Conservation (phyloP, 345 rosid genomes). For the Anacardium occidentale region DNA sequence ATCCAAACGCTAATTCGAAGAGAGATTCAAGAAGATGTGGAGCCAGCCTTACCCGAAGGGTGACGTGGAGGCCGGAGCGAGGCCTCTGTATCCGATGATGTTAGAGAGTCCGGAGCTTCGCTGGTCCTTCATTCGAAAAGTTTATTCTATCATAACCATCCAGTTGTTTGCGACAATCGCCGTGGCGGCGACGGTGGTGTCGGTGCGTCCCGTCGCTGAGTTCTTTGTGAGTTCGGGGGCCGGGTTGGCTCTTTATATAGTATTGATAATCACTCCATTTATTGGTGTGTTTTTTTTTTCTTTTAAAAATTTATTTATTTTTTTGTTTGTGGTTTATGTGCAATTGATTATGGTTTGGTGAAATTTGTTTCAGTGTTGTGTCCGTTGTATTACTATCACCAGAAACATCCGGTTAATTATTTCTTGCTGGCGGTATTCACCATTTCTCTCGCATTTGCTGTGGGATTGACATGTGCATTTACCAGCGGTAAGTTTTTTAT, state of each 20-base stretch:
- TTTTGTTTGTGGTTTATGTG: not conserved
- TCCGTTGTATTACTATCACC: constrained; percentile 78
- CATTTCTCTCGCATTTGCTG: constrained; percentile 59
- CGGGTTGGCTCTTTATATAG: constrained; percentile 75
- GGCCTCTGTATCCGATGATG: constrained; percentile 86
- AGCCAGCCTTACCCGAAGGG: constrained; percentile 39
- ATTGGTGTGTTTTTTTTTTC: constrained; percentile 38
- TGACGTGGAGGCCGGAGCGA: constrained; percentile 68
- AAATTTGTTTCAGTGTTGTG: constrained; percentile 53
- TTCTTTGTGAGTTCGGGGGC: constrained; percentile 64
- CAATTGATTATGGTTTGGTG: not conserved
- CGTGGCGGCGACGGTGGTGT: constrained; percentile 72
- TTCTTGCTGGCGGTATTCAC: constrained; percentile 73
- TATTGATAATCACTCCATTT: constrained; percentile 67
- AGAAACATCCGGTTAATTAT: constrained; percentile 87
- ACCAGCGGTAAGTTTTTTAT: constrained; percentile 49
- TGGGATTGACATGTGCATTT: constrained; percentile 85
- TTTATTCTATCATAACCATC: constrained; percentile 66
- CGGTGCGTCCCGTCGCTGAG: constrained; percentile 52
- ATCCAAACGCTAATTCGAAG: not conserved
- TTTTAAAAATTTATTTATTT: not conserved
- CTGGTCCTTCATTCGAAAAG: constrained; percentile 87
- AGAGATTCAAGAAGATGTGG: constrained; percentile 44
- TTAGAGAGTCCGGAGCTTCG: constrained; percentile 80
- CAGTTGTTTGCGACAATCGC: constrained; percentile 74